Base-by-base conservation (phyloP, 2,329 filamentous ascomycete genomes). In the Fusarium cyanostomum region DNA sequence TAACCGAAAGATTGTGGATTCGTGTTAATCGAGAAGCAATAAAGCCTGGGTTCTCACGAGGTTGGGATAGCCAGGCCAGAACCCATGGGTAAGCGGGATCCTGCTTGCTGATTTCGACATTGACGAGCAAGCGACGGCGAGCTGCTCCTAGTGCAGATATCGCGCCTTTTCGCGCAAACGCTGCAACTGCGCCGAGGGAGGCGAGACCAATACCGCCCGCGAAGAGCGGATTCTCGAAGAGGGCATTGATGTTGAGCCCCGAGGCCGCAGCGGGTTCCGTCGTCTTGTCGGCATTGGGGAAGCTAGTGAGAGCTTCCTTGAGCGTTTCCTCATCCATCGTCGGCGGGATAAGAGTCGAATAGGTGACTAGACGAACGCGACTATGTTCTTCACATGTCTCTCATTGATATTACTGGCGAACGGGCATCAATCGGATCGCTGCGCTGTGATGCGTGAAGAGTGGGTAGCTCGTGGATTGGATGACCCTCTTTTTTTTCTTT, bases 11-110 rank as follows among this genome's bases (percentile, higher is more conserved):
- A 69, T 88, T 84, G 67, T 87, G 84, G 66, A 87, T 83, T 67
- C 85, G 81, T 7, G 86, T 88, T 49, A 89, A 74, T 35, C 81
- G 83, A 27, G 80, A 83, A 16, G 83, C 82, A 31, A 89, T 78
- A 72, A 84, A 90, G 60, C 82, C 91, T 68, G 71, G 80, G 72
- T 81, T 77, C 52, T 88, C 84, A 48, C 93, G 92, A 65, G 92
- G 92, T 53, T 92, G 85, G 7, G 93, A 94, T 75, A 99, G 91
- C 94, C 95, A 99, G 65, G 94, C 89, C 9, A 99, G 84, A 37
- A 99, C 88, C 94, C 94, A 98, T 35, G 89, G 89, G 75, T 98
- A 99, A 2, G 94, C 94, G 39, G 92, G 88, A 78, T 99, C 95
- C 71, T 94, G 92, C 73, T 92, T 91, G 76, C 92, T 94, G 77